These are phyloP conservation scores for Linnemannia hyalina DNA, from an alignment of 192 early-diverging fungal genomes.

Conservation along the genomic window DNA sequence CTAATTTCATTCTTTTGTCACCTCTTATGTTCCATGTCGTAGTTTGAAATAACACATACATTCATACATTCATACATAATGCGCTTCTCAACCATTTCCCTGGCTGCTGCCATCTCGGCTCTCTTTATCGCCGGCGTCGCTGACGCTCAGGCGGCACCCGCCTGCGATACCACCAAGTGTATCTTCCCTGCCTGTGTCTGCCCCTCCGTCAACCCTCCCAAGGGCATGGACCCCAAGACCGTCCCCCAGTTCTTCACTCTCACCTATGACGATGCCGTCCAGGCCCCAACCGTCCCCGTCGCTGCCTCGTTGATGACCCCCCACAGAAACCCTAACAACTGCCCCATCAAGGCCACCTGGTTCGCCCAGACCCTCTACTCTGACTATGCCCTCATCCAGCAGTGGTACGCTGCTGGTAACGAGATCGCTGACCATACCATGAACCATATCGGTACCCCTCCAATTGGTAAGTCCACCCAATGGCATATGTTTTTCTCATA, in stretches of 20 bases:
- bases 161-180: conserved; percentile 65
- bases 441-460: conserved; percentile 58
- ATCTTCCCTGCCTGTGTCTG: conserved; percentile 66
- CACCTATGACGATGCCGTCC: conserved; percentile 77
- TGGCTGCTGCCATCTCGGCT: conserved; percentile 34
- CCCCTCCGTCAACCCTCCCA: conserved; percentile 63
- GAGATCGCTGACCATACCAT: conserved; percentile 76
- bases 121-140: conserved; percentile 20
- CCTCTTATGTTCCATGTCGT: conserved; percentile 4
- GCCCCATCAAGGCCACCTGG: conserved; percentile 69
- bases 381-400: conserved; percentile 68
- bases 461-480: conserved; percentile 26
- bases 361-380: conserved; percentile 75
- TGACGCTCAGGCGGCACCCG: conserved; percentile 30
- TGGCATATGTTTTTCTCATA: not conserved
- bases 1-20: not conserved
- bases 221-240: conserved; percentile 58
- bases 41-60: conserved; percentile 6
- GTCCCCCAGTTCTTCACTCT: conserved; percentile 71
- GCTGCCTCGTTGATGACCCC: conserved; percentile 13
- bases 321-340: conserved; percentile 67
- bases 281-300: conserved; percentile 44
- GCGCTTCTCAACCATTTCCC: conserved; percentile 38
- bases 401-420: conserved; percentile 73
- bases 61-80: too few relatives aligned